A percentile compares a stretch with the other conserved stretches of the same genome.
These are phyloP conservation scores for Fusarium sp. DNA, from an alignment of 2,329 filamentous ascomycete genomes.

Conservation along the genomic window DNA sequence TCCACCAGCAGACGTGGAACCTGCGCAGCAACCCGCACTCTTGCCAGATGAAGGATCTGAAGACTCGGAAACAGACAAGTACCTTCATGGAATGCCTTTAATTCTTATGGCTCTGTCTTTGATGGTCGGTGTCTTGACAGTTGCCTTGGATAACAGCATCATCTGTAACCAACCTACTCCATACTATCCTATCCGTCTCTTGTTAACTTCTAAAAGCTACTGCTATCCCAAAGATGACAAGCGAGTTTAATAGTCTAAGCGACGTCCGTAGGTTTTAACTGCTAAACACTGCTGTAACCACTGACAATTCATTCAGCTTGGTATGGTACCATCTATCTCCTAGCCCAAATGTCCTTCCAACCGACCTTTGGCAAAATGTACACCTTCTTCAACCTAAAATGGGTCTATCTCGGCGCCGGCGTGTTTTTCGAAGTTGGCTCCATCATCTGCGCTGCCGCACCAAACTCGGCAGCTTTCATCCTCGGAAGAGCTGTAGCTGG, in stretches of 20 bases:
- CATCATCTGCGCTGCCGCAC: slow-evolving; percentile 42
- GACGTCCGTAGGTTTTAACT: slow-evolving; percentile 29
- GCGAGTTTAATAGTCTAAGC: slow-evolving; percentile 48
- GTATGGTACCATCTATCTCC: slow-evolving; percentile 45
- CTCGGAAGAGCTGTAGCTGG: slow-evolving; percentile 51
- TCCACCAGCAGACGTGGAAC: not conserved
- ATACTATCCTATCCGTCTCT: fast-evolving
- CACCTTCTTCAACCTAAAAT: slow-evolving; percentile 47
- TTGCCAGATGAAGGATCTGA: not conserved
- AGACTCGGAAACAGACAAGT: not conserved
- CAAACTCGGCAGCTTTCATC: slow-evolving; percentile 51
- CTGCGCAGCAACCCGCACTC: not conserved
- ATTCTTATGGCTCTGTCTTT: slow-evolving; percentile 30
- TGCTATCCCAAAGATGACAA: slow-evolving; percentile 41
- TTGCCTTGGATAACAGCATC: slow-evolving; percentile 39
- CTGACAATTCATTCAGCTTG: slow-evolving; percentile 40
- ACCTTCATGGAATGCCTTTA: slow-evolving; percentile 24
- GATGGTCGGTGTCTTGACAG: slow-evolving; percentile 33
- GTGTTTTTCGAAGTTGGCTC: slow-evolving; percentile 42
- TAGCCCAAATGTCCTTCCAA: slow-evolving; percentile 39
- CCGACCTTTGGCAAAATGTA: slow-evolving; percentile 47
- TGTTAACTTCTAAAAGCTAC: slow-evolving; percentile 25
- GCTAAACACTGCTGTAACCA: fast-evolving
- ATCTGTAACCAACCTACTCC: not conserved
- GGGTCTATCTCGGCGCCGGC: slow-evolving; percentile 39